phyloP scores from a whole-genome alignment of 768 basidiomycete species.

The Boletus pseudopeckii region DNA sequence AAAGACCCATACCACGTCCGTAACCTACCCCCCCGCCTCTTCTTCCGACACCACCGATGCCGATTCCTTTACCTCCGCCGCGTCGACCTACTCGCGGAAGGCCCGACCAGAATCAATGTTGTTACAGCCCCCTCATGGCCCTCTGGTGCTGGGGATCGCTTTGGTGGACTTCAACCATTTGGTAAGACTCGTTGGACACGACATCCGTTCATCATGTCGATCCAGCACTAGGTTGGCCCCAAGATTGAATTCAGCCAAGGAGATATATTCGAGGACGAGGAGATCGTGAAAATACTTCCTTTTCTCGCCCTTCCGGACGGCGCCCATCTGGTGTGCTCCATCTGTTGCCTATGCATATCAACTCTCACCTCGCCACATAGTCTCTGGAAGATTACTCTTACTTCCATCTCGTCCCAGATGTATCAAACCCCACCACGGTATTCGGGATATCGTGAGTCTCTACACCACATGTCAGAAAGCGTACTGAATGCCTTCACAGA shows the following conservation, averaged over 20 bases:
- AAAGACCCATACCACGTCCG: slow-evolving; percentile 32
- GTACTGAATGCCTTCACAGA: slow-evolving; percentile 36
- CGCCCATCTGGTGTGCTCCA: slow-evolving; percentile 71
- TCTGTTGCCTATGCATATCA: slow-evolving; percentile 2
- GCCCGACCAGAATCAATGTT: slow-evolving; percentile 77
- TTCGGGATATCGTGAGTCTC: slow-evolving; percentile 86
- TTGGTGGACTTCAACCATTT: slow-evolving; percentile 95
- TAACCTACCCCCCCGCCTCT: slow-evolving; percentile 61
- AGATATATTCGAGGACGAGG: slow-evolving; percentile 80
- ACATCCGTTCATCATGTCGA: slow-evolving; percentile 13
- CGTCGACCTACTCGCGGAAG: slow-evolving; percentile 57
- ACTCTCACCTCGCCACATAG: slow-evolving; percentile 9
- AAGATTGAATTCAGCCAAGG: slow-evolving; percentile 82
- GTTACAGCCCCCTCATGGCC: slow-evolving; percentile 50
- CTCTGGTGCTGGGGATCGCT: slow-evolving; percentile 80
- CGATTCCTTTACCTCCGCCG: slow-evolving; percentile 58
- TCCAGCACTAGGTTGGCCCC: slow-evolving; percentile 71
- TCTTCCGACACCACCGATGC: slow-evolving; percentile 44
- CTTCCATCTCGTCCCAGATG: slow-evolving; percentile 82
- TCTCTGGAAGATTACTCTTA: slow-evolving; percentile 87
- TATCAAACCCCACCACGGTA: slow-evolving; percentile 70
- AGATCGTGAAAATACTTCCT: slow-evolving; percentile 80
- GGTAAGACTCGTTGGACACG: slow-evolving; percentile 41
- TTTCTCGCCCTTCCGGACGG: slow-evolving; percentile 97
- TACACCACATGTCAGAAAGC: neutral